Base-by-base conservation (phyloP, 441 rosid genomes). In the Iberis amara region DNA sequence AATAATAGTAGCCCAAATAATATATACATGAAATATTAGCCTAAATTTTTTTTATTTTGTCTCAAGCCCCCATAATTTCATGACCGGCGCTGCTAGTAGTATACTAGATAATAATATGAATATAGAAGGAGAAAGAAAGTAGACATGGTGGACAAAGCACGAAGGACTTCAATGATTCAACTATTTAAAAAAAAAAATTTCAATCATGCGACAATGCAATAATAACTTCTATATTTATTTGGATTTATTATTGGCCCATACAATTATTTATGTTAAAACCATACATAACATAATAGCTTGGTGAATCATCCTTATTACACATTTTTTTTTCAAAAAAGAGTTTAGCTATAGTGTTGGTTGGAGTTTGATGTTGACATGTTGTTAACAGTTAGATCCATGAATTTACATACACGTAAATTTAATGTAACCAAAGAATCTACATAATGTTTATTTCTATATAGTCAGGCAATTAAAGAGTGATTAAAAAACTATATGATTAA, bases 81-180 rank as follows among this genome's bases (percentile, higher is more conserved):
- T n/a, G n/a, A n/a, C n/a, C n/a, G n/a, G n/a, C n/a, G n/a, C 23
- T 49, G 28, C 43, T 44, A 62, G 12, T 6, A 11, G 11, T n/a
- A 4, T 21, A 55, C n/a, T n/a, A n/a, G n/a, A n/a, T n/a, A 9
- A 45, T 55, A 32, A 47, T 10, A 32, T 24, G 47, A 39, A 31
- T 13, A 32, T 47, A 39, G 32, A 39, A 39, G 21, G 37, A n/a
- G 24, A 21, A n/a, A 39, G 4, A 28, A 28, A 49, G 37, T 61
- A 46, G 26, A 53, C 15, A 10, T 18, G 31, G 24, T 61, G 38
- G 66, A 38, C 47, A 46, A 52, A 11, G 9, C 53, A 11, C 55
- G 31, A 40, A 32, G 10, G n/a, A 46, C 60, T 53, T 30, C 28
- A 52, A 44, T 61, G 46, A 52, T 52, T 15, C 36, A 62, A 10